These are phyloP conservation scores for Lophium mytilinum DNA, from an alignment of 495 filamentous ascomycete genomes.

Conservation along the genomic window DNA sequence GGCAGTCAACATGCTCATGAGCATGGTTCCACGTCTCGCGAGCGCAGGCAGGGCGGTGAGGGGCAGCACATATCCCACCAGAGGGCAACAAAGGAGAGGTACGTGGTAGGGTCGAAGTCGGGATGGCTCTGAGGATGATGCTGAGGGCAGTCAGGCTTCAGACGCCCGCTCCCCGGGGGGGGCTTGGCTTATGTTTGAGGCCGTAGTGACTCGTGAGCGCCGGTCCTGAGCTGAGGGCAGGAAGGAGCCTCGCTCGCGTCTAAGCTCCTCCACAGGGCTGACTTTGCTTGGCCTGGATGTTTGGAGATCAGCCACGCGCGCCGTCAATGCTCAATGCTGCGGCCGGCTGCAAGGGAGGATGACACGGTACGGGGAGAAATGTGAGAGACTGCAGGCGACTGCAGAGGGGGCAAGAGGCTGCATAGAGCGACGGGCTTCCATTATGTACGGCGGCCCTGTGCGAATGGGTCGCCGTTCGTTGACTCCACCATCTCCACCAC, in stretches of 20 bases:
- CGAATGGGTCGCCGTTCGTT: too few relatives aligned
- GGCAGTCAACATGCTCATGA: slow-evolving; percentile 24
- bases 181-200: slow-evolving; percentile 12
- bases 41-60: background rate
- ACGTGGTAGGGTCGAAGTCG: background rate
- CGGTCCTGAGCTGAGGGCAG: too few relatives aligned
- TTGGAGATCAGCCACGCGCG: too few relatives aligned
- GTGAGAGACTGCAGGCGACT: too few relatives aligned
- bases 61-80: slow-evolving; percentile 1
- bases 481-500: too few relatives aligned
- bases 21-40: slow-evolving; percentile 8
- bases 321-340: too few relatives aligned
- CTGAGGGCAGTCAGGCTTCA: background rate
- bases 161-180: slow-evolving; percentile 6
- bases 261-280: background rate
- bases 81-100: background rate
- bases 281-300: background rate
- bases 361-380: too few relatives aligned
- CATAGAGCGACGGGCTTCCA: too few relatives aligned
- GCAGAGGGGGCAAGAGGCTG: too few relatives aligned
- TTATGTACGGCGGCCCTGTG: too few relatives aligned
- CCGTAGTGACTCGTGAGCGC: background rate
- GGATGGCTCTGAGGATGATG: background rate
- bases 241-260: too few relatives aligned
- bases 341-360: too few relatives aligned